A percentile compares a stretch with the other conserved stretches of the same genome.
phyloP scores from a whole-genome alignment of 768 basidiomycete genomes.

The Lactarius indigo region DNA sequence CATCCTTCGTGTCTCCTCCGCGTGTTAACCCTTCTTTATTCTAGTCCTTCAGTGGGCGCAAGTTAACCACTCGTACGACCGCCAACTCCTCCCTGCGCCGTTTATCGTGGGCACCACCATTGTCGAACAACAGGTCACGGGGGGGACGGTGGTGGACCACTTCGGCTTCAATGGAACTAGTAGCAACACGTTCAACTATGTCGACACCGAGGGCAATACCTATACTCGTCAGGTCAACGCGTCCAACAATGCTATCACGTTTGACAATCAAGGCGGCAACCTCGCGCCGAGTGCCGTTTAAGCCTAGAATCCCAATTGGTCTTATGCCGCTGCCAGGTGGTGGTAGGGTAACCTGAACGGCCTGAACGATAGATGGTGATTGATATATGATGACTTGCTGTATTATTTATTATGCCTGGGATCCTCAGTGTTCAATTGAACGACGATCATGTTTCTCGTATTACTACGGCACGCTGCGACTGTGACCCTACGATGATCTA shows the following conservation, averaged over 20 bases:
- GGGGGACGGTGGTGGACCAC: constrained; percentile 49
- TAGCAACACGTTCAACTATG: constrained; percentile 63
- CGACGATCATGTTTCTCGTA: not conserved
- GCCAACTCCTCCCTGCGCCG: constrained; percentile 53
- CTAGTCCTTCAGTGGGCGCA: constrained; percentile 41
- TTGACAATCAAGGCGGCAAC: constrained; percentile 54
- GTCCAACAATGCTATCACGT: constrained; percentile 55
- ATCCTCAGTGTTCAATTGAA: not conserved
- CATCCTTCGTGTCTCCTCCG: too few species aligned
- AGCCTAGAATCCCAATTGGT: not conserved
- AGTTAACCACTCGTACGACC: constrained; percentile 70
- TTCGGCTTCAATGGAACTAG: constrained; percentile 60
- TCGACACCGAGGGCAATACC: constrained; percentile 40
- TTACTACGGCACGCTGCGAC: too few species aligned
- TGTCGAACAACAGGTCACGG: constrained; percentile 53
- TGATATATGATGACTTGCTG: not conserved
- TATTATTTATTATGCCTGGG: constrained; percentile 17
- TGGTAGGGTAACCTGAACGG: constrained; percentile 22
- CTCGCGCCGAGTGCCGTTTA: constrained; percentile 33
- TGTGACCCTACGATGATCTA: too few species aligned
- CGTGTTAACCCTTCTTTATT: not conserved
- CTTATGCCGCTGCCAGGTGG: constrained; percentile 26
- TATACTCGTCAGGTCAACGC: constrained; percentile 51
- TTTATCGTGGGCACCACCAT: constrained; percentile 58
- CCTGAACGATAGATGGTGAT: not conserved